A percentile compares a stretch with the other conserved stretches of the same genome.
These are phyloP conservation scores for Entonaema liquescens DNA, from an alignment of 495 filamentous ascomycete genomes.

Conservation along the genomic window DNA sequence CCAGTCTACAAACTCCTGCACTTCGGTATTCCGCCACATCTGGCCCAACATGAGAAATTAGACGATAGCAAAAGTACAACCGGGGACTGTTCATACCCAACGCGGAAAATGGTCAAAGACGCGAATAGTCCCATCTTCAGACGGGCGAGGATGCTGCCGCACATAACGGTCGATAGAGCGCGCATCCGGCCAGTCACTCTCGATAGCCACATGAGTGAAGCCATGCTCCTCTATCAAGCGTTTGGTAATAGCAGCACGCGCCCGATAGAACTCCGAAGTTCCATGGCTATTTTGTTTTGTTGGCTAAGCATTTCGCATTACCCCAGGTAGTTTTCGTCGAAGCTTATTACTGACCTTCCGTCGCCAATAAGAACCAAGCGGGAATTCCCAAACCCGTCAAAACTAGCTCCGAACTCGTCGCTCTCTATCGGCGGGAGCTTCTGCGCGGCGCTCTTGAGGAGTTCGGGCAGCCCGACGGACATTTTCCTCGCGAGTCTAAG, in stretches of 20 bases:
- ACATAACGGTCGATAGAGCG: constrained; percentile 61
- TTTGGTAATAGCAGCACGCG: constrained; percentile 50
- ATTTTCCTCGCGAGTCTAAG: constrained; percentile 13
- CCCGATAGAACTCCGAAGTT: constrained; percentile 30
- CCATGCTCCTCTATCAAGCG: constrained; percentile 58
- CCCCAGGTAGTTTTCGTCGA: too few relatives aligned
- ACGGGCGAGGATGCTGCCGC: constrained; percentile 16
- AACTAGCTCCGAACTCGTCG: constrained; percentile 23
- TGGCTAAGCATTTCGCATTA: background rate
- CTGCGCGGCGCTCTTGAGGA: constrained; percentile 19
- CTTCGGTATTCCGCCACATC: constrained; percentile 65
- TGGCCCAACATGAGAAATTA: background rate
- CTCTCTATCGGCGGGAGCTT: constrained; percentile 23
- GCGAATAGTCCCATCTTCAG: constrained; percentile 37
- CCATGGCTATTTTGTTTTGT: constrained; percentile 17
- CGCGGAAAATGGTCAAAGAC: constrained; percentile 62
- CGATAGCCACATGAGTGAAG: constrained; percentile 60
- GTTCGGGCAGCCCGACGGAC: constrained; percentile 6
- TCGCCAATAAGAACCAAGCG: constrained; percentile 27
- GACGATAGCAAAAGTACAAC: background rate
- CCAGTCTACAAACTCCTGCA: constrained; percentile 53
- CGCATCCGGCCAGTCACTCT: constrained; percentile 65
- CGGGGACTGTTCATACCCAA: constrained; percentile 44
- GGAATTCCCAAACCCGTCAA: constrained; percentile 26
- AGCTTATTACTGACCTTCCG: constrained; percentile 27